A percentile compares a stretch with the other conserved stretches of the same genome.
These are phyloP conservation scores for Gillenia trifoliata DNA, from an alignment of 306 rosid species.

Conservation along the genomic window DNA sequence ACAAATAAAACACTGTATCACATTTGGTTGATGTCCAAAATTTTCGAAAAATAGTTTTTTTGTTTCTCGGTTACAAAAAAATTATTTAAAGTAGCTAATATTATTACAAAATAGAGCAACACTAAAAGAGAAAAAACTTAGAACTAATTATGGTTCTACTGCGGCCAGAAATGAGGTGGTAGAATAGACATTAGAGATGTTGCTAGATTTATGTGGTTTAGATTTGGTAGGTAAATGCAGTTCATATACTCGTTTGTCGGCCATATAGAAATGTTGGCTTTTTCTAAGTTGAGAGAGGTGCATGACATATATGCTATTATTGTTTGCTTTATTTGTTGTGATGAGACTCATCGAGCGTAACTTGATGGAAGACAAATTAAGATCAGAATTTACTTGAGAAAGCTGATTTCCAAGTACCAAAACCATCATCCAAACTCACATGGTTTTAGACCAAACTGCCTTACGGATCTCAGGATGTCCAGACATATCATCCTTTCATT, in stretches of 20 bases:
- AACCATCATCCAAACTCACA: not conserved
- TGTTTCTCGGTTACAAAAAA: too few relatives aligned
- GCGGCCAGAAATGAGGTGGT: not conserved
- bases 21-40: too few relatives aligned
- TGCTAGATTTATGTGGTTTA: conserved; percentile 6
- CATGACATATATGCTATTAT: not conserved
- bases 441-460: not conserved
- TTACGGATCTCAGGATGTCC: too few relatives aligned
- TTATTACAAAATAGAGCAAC: too few relatives aligned
- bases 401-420: not conserved
- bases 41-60: too few relatives aligned
- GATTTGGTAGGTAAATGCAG: conserved; percentile 15
- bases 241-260: conserved; percentile 2
- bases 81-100: too few relatives aligned
- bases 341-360: too few relatives aligned
- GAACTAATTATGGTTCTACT: not conserved
- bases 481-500: not conserved
- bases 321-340: conserved; percentile 7
- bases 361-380: not conserved
- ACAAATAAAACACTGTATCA: too few relatives aligned
- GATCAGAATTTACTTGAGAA: not conserved
- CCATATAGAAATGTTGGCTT: conserved; percentile 1
- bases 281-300: not conserved
- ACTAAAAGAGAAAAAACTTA: too few relatives aligned
- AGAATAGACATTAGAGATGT: not conserved